phyloP scores from a whole-genome alignment of 116 monocot species.

The Iris pallida region DNA sequence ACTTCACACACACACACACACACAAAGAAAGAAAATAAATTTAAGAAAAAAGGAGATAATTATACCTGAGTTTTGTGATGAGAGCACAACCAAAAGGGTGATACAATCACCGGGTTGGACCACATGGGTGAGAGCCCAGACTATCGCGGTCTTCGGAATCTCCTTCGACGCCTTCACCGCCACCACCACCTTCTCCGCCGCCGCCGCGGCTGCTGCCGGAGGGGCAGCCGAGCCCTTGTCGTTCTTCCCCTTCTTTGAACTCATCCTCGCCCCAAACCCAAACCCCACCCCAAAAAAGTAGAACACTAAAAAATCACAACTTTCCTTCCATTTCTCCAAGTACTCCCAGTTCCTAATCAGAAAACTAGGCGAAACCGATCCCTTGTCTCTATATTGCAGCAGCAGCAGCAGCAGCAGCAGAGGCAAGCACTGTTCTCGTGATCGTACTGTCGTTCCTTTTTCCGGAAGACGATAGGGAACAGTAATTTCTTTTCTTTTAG shows the following conservation, averaged over 20 bases:
- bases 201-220: too few species aligned
- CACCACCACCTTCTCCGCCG: constrained; percentile 56
- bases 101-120: constrained; percentile 87
- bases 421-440: constrained; percentile 17
- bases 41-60: background rate
- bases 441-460: too few species aligned
- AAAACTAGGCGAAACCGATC: background rate
- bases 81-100: constrained; percentile 69
- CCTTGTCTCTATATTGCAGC: too few species aligned
- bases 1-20: too few species aligned
- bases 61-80: constrained; percentile 57
- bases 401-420: background rate
- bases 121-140: constrained; percentile 92
- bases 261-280: too few species aligned
- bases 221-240: constrained; percentile 33
- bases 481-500: background rate
- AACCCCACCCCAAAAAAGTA: background rate
- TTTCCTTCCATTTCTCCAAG: background rate
- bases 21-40: too few species aligned
- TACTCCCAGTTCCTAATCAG: background rate
- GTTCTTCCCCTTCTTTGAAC: constrained; percentile 26
- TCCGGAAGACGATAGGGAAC: too few species aligned
- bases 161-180: constrained; percentile 85
- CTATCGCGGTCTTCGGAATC: constrained; percentile 68
- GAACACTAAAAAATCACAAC: background rate